These are phyloP conservation scores for Paramecium pentaurelia DNA, from an alignment of 73 alveolate genomes.

Conservation along the genomic window DNA sequence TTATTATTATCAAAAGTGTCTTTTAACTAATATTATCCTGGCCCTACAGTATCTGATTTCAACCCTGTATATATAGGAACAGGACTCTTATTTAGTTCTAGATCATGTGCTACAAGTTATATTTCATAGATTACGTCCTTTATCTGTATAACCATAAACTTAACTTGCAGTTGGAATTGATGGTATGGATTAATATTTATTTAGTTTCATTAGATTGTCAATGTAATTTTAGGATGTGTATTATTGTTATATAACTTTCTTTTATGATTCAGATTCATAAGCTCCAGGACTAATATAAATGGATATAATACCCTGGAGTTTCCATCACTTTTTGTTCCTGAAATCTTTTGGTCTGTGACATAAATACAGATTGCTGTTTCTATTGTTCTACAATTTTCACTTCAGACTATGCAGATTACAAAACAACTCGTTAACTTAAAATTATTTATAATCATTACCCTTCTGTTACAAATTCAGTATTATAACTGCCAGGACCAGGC, in stretches of 20 bases:
- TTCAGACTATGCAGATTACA: conserved; percentile 23
- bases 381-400: conserved; percentile 15
- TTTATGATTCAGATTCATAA: neutral
- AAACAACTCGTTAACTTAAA: conserved; percentile 3
- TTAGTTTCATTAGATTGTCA: neutral
- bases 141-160: conserved; percentile 37
- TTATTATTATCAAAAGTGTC: conserved; percentile 22
- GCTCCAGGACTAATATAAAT: conserved; percentile 15
- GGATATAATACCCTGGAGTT: conserved; percentile 1
- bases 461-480: neutral
- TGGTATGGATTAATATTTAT: conserved; percentile 29
- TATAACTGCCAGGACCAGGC: conserved; percentile 49
- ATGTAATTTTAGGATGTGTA: conserved; percentile 9
- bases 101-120: neutral
- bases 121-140: neutral
- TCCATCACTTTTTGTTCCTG: neutral
- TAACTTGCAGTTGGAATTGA: neutral
- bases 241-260: neutral
- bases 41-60: conserved; percentile 13
- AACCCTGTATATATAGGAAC: neutral
- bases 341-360: conserved; percentile 23
- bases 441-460: neutral
- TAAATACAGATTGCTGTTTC: conserved; percentile 20
- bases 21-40: conserved; percentile 22
- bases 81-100: conserved; percentile 29